Evolutionary conservation across 371 early-diverging fungal species (phyloP).

Genomic region (Mortierella sp.): DNA sequence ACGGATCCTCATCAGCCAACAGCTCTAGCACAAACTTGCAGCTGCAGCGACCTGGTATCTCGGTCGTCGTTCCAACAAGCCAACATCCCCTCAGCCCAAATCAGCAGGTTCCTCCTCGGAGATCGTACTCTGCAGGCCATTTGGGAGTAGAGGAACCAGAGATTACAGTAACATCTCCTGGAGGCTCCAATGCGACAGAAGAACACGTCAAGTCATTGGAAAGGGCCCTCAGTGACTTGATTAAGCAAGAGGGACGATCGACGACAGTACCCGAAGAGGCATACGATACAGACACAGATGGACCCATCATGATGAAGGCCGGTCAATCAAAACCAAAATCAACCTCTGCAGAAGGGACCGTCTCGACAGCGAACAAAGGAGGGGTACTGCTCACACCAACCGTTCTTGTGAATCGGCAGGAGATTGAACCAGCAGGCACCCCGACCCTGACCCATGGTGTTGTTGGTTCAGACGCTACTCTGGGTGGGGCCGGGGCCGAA

Average conservation of each 20-base stretch:
- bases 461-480: conserved; percentile 15
- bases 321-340: conserved; percentile 2
- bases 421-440: conserved; percentile 12
- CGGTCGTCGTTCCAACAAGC: conserved; percentile 12
- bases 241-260: conserved; percentile 24
- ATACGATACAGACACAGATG: conserved; percentile 17
- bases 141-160: conserved; percentile 31
- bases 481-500: background rate
- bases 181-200: conserved; percentile 38
- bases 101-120: conserved; percentile 5
- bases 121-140: conserved; percentile 45
- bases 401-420: conserved; percentile 32
- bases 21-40: conserved; percentile 12
- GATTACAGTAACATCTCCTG: conserved; percentile 45
- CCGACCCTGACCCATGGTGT: conserved; percentile 7
- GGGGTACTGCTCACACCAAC: conserved; percentile 34
- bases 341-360: conserved; percentile 3
- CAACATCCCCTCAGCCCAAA: background rate
- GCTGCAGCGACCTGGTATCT: conserved; percentile 24
- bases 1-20: conserved; percentile 9
- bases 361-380: conserved; percentile 6
- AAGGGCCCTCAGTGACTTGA: conserved; percentile 30
- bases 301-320: conserved; percentile 27
- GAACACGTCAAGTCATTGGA: conserved; percentile 41
- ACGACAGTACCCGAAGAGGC: conserved; percentile 11